Evolutionary conservation across 352 stramenopile genomes (phyloP), one percentile per base, ranked within the genome.

Genomic region (Phytopythium chamaehyphon): DNA sequence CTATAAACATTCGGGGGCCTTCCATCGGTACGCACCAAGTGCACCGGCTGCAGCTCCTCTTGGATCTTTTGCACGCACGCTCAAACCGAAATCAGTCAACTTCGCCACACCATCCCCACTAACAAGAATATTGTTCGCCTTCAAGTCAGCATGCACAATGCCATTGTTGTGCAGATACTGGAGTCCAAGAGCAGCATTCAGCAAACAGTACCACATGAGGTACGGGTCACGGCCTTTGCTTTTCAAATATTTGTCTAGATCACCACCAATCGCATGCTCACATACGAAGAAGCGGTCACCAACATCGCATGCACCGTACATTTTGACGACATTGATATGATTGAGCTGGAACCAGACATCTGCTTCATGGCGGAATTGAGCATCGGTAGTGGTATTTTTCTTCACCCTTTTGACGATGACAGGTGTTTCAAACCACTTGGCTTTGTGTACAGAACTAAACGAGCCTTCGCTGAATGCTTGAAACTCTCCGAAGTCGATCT

Each of bases 241-340:
- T 9, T 62, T 42, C n/a, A 71, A 46, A 46, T 68, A 71, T 9
- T 45, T 43, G 31, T 67, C 59, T 0, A 68, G 47, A 5, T 52
- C 50, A 26, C 62, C 62, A 16, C 62, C 60, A 36, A 38, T 59
- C 6, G 62, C 62, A n/a, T 28, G 49, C 33, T 70, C 62, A 38
- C 57, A 70, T 22, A 70, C 49, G 54, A 70, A 70, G 62, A 66
- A 71, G 18, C 54, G 62, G 22, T 68, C 51, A 16, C 59, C 62
- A 18, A 71, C 58, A 19, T 71, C 54, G 15, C 59, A 68, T 0
- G 59, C 62, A n/a, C 62, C 62, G 36, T 65, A 71, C 6, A 71
- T 54, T 36, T 67, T 59, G 19, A 71, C 54, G 23, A 71, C 50
- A 47, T 71, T 58, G 7, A 58, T 59, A 37, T 71, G 58, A 16